Percentiles rank a stretch among this genome's conserved stretches.
These are phyloP conservation scores for Apiospora kogelbergensis DNA, from an alignment of 2,329 filamentous ascomycete genomes.

Conservation along the genomic window DNA sequence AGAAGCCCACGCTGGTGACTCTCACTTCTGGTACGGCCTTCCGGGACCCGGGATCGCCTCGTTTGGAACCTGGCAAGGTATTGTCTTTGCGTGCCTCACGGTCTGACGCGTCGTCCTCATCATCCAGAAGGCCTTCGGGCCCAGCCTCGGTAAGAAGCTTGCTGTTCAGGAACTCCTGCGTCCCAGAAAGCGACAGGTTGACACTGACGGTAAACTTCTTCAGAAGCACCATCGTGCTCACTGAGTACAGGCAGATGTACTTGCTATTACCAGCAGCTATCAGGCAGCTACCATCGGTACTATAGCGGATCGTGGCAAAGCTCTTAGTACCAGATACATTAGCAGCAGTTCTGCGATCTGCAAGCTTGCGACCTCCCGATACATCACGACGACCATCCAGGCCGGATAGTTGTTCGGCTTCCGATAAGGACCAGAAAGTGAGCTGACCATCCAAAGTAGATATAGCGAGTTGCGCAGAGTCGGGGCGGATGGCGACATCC, in stretches of 20 bases:
- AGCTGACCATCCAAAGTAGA: conserved; percentile 92
- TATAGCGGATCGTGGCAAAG: conserved; percentile 87
- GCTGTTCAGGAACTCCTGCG: conserved; percentile 96
- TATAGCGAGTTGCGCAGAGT: conserved; percentile 86
- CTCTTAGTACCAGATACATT: conserved; percentile 88
- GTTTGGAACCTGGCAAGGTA: conserved; percentile 80
- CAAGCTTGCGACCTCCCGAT: conserved; percentile 85
- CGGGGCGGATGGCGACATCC: conserved; percentile 81
- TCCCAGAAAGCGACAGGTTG: conserved; percentile 93
- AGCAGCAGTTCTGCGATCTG: conserved; percentile 86
- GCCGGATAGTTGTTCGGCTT: conserved; percentile 81
- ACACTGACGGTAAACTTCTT: conserved; percentile 96
- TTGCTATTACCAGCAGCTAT: conserved; percentile 95
- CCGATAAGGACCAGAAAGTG: conserved; percentile 90
- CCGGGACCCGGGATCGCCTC: conserved; percentile 76
- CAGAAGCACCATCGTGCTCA: conserved; percentile 83
- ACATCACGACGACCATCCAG: conserved; percentile 90
- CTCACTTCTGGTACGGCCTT: conserved; percentile 79
- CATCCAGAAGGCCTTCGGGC: conserved; percentile 79
- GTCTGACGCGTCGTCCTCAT: conserved; percentile 85
- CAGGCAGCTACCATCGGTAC: conserved; percentile 86
- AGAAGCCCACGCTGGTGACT: conserved; percentile 82
- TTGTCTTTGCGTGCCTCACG: conserved; percentile 80
- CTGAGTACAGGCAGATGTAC: conserved; percentile 97
- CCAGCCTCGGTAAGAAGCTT: conserved; percentile 88